Conservation (phyloP, 345 rosid genomes). For the Passiflora organensis region DNA sequence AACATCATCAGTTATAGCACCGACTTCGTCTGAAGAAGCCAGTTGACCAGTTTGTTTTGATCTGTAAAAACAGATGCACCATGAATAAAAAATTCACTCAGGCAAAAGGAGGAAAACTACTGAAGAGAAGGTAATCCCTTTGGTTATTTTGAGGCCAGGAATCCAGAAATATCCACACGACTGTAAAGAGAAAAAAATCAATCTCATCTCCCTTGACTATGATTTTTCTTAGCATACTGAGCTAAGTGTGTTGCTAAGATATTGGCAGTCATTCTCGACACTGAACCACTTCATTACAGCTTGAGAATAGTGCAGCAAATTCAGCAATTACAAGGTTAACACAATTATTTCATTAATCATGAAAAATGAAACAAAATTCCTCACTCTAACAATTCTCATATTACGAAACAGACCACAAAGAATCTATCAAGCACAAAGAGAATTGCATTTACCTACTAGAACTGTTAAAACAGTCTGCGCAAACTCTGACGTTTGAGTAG, state of each 20-base stretch:
- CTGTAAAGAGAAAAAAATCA: no score
- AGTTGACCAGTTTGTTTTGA: constrained; percentile 26
- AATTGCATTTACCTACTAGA: constrained; percentile 34
- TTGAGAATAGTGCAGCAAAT: no score
- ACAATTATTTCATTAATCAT: no score
- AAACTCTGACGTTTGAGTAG: constrained; percentile 48
- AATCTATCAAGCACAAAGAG: constrained; percentile 2
- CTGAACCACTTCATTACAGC: neutral
- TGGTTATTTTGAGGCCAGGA: neutral
- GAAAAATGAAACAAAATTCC: no score
- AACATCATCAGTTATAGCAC: constrained; percentile 40
- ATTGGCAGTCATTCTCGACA: no score
- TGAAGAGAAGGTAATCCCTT: neutral
- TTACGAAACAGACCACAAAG: no score
- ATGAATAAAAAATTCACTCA: neutral
- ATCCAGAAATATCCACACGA: neutral
- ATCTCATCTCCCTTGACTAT: no score
- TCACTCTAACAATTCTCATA: no score
- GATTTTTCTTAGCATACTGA: no score
- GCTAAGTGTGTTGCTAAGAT: no score
- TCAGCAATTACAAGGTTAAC: no score
- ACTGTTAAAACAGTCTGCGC: constrained; percentile 54
- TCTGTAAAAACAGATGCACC: constrained; percentile 34
- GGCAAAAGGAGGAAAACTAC: neutral
- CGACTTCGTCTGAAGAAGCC: constrained; percentile 37